Conservation (phyloP, 169 alveolate genomes). For the Babesia ovis region DNA sequence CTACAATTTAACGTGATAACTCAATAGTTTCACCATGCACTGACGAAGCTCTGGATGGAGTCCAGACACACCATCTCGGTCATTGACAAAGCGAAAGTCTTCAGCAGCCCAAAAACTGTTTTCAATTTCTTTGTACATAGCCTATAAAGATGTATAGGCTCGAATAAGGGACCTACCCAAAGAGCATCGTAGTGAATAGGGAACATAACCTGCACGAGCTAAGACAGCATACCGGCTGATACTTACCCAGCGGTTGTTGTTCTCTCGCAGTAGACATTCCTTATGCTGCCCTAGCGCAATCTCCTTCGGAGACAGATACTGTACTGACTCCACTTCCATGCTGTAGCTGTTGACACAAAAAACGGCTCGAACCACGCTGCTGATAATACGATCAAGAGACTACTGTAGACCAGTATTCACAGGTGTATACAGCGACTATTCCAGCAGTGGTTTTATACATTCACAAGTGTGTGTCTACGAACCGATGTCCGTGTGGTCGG, state of each 20-base stretch:
- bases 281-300: constrained; percentile 33
- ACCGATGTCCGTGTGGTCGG: too few relatives aligned
- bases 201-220: constrained; percentile 63
- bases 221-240: not conserved
- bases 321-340: constrained; percentile 14
- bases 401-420: too few relatives aligned
- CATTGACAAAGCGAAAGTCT: constrained; percentile 53
- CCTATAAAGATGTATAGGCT: not conserved
- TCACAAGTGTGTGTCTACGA: too few relatives aligned
- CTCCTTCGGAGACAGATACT: constrained; percentile 16
- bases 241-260: constrained; percentile 61
- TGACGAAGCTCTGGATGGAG: constrained; percentile 22
- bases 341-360: too few relatives aligned
- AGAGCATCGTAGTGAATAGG: constrained; percentile 59
- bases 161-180: constrained; percentile 34
- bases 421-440: too few relatives aligned
- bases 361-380: too few relatives aligned
- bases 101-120: constrained; percentile 71
- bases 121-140: constrained; percentile 61
- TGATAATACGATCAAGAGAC: too few relatives aligned
- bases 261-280: constrained; percentile 50
- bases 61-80: not conserved
- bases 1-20: constrained; percentile 48
- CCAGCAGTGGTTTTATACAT: too few relatives aligned
- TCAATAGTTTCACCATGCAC: constrained; percentile 21